Conservation (phyloP, 495 filamentous ascomycete genomes). For the Neurospora sp. region DNA sequence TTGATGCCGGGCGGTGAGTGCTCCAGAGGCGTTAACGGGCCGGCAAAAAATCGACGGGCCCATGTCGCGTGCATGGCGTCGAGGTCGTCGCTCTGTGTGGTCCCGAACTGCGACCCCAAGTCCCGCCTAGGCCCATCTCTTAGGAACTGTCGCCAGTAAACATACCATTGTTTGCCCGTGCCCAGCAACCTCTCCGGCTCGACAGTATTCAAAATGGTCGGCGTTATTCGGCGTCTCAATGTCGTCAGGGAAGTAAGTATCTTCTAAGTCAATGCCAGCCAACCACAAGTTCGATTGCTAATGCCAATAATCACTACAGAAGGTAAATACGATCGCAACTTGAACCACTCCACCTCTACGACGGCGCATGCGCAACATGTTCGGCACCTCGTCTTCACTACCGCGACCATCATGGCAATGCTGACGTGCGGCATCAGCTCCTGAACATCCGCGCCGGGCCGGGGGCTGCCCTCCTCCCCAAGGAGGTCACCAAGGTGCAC, state of each 20-base stretch:
- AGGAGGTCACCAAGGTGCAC: conserved; percentile 73
- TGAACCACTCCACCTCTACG: conserved; percentile 4
- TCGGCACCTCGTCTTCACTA: neutral
- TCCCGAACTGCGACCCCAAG: neutral
- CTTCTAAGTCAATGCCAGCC: neutral
- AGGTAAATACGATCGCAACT: conserved; percentile 14
- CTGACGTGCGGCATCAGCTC: conserved; percentile 38
- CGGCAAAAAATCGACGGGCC: neutral
- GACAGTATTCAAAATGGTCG: conserved; percentile 55
- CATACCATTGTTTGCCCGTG: neutral
- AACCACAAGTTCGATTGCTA: neutral
- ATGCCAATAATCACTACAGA: conserved; percentile 22
- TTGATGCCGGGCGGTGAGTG: neutral
- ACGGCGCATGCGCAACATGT: neutral
- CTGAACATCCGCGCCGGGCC: conserved; percentile 63
- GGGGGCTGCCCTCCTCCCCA: conserved; percentile 71
- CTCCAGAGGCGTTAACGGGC: neutral
- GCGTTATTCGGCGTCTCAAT: conserved; percentile 65
- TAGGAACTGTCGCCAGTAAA: neutral
- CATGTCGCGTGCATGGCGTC: neutral
- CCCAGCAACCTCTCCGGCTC: conserved; percentile 1
- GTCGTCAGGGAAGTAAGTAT: conserved; percentile 64
- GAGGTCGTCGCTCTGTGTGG: neutral
- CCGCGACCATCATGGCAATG: neutral
- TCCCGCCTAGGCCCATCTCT: neutral